Evolutionary conservation across 768 basidiomycete genomes (phyloP), one percentile per base, ranked within the genome.

Genomic region (Sistotremastrum niveocremeum): DNA sequence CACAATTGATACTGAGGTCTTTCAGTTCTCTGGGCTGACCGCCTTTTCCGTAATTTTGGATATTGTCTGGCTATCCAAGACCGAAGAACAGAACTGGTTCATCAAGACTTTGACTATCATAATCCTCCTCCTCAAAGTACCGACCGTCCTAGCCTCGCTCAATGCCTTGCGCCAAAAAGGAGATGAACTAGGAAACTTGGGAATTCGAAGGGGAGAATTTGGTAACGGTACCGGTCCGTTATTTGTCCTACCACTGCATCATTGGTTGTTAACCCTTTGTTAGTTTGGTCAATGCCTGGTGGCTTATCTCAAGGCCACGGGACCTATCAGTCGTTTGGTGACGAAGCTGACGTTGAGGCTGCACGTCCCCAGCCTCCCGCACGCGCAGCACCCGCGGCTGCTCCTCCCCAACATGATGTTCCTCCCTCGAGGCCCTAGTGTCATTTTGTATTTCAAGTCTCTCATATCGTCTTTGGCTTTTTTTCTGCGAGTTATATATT

Each of bases 221-320:
- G 64, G 59, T 49, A 77, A 79, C 5, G 70, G 77, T 28, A 79
- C 81, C 12, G 75, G 81, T 75, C 51, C 31, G 61, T 52, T 8
- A 1, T n/a, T 5, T 34, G 7, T 52, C 46, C 48, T 35, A 38
- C 33, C 12, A 20, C 20, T 20, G 20, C 20, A 20, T 20, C 30
- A 37, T 42, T 20, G 7, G 34, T 38, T 37, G 33, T n/a, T 30
- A 12, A 52, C 20, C 29, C 5, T 29, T 44, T n/a, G 32, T 31
- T 48, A 84, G 81, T 84, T 10, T 84, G 81, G 81, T 73, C 80
- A 12, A 84, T 84, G 81, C 81, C 81, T 4, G 81, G 81, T 9
- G 79, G 79, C 1, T 78, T 81, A 52, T 76, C 77, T 1, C 44
- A 46, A 11, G 34, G 43, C 9, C 36, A 45, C 28, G 41, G 44